Conservation (phyloP, 805 yeast species). For the Pachysolen tannophilus region DNA sequence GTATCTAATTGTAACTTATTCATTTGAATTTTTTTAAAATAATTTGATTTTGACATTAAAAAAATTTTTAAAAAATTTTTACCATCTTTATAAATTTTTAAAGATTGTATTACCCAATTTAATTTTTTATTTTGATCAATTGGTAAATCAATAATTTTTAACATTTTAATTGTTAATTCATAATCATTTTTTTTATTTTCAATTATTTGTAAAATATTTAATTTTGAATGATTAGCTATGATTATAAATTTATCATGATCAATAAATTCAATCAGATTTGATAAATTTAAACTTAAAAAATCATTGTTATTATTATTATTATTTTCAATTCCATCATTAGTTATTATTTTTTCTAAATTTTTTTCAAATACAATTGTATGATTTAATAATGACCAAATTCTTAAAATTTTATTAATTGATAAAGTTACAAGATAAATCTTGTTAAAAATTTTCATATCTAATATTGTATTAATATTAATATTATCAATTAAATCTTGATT, state of each 20-base stretch:
- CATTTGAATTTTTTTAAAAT: conserved; percentile 1
- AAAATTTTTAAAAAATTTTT: background rate
- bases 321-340: too few relatives aligned
- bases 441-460: conserved; percentile 8
- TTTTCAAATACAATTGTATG: conserved; percentile 18
- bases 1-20: conserved; percentile 16
- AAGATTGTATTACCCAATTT: conserved; percentile 4
- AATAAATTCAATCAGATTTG: background rate
- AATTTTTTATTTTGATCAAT: background rate
- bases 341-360: too few relatives aligned
- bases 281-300: background rate
- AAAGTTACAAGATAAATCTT: conserved; percentile 34
- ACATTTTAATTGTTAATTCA: background rate
- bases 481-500: conserved; percentile 13
- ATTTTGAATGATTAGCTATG: background rate
- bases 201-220: background rate
- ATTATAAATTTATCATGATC: too few relatives aligned
- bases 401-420: conserved; percentile 44
- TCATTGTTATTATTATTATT: too few relatives aligned
- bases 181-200: too few relatives aligned
- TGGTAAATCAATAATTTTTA: too few relatives aligned
- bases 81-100: background rate
- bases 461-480: conserved; percentile 16
- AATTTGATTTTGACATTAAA: conserved; percentile 7
- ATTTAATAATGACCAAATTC: conserved; percentile 49